phyloP scores from a whole-genome alignment of 2,329 filamentous ascomycete species.

The Aureobasidium sp. region DNA sequence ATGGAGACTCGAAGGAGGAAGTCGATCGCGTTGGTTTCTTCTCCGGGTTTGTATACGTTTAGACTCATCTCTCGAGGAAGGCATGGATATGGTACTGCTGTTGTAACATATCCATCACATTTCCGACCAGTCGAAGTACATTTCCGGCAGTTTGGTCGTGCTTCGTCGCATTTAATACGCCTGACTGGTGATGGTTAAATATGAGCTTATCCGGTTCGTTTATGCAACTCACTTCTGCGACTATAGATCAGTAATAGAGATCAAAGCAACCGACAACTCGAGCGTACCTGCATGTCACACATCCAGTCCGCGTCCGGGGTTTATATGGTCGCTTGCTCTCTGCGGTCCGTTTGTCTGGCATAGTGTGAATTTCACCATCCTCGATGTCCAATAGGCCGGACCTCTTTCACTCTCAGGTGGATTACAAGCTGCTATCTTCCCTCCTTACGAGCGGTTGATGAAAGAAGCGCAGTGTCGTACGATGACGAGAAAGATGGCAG shows the following conservation, averaged over 20 bases:
- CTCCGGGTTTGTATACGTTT: slow-evolving; percentile 5
- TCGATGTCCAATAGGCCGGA: too few species aligned
- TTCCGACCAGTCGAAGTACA: slow-evolving; percentile 62
- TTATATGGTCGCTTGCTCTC: slow-evolving; percentile 2
- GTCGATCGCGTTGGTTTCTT: slow-evolving; percentile 3
- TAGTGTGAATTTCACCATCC: neutral
- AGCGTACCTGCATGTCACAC: slow-evolving; percentile 2
- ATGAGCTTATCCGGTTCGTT: neutral
- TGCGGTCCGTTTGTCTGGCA: neutral
- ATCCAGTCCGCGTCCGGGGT: slow-evolving; percentile 3
- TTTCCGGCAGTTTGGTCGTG: slow-evolving; percentile 57
- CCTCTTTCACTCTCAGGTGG: too few species aligned
- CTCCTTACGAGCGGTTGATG: too few species aligned
- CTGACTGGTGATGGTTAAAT: slow-evolving; percentile 37
- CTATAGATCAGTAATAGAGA: neutral
- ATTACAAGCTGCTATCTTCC: too few species aligned
- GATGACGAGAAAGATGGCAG: too few species aligned
- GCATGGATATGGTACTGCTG: neutral
- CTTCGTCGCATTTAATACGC: slow-evolving; percentile 65
- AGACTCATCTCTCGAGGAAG: neutral
- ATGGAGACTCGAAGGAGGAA: slow-evolving; percentile 8
- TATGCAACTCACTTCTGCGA: neutral
- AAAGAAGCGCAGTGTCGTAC: too few species aligned
- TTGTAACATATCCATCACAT: slow-evolving; percentile 59
- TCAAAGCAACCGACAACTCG: neutral